Evolutionary conservation across 78 protist genomes (phyloP), one percentile per base, ranked within the genome.

Genomic region (Thecamonas trahens): DNA sequence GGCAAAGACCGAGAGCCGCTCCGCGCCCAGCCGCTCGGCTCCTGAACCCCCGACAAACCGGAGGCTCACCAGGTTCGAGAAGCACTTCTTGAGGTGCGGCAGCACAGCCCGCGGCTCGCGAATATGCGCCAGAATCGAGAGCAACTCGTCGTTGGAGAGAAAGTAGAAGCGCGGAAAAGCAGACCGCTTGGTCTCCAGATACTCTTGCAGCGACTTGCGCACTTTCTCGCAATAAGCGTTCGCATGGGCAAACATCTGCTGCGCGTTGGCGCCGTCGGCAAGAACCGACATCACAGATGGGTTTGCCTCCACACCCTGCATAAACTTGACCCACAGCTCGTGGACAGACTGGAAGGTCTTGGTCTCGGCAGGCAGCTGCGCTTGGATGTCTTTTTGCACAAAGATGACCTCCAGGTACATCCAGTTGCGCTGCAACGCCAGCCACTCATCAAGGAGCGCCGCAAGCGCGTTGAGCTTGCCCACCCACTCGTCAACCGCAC

Each of bases 141-240:
- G 53, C 18, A 76, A 74, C n/a, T 67, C 82, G 28, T 66, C 75
- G 72, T 75, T 64, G 59, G 75, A 50, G 87, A 82, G 76, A 73
- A 87, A 47, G 74, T 84, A 87, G 68, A 91, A 91, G 35, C 92
- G 77, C 32, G 93, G 80, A 74, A 91, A 91, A 0, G 73, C 74
- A 8, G 29, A n/a, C 20, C 92, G 59, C 83, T 87, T 87, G 37
- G 68, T 57, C 64, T 87, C 85, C 49, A 87, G 84, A 65, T 82
- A 82, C 11, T 78, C 80, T 55, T 87, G 84, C 3, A 87, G 74
- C 34, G 40, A 31, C 72, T 78, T 78, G 26, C 82, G 92, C 35
- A 79, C 52, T 31, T 70, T 32, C 26, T 87, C 92, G 45, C 82
- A 72, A 0, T 14, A 6, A 18, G 77, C 17, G 60, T 67, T 60